phyloP scores from a whole-genome alignment of 176 grass and related monocot species.

The Metroxylon sagu region DNA sequence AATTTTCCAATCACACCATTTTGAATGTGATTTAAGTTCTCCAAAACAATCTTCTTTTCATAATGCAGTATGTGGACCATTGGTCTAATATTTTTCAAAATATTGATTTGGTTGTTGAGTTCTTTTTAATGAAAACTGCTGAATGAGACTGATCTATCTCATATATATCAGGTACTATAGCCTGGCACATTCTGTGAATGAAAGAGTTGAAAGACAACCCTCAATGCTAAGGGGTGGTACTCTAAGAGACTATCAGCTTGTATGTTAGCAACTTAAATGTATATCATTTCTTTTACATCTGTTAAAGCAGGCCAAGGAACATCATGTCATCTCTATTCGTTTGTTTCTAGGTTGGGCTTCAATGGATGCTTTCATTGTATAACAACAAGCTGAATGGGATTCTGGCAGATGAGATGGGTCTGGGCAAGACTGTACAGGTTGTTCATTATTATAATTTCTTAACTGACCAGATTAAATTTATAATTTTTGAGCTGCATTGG shows the following conservation, averaged over 20 bases:
- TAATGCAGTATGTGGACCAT: no score
- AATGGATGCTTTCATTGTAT: conserved; percentile 99
- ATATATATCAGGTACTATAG: conserved; percentile 73
- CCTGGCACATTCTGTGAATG: conserved; percentile 94
- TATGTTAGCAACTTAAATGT: conserved; percentile 21
- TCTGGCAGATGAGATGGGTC: conserved; percentile 99
- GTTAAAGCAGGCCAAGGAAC: no score
- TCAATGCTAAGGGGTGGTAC: conserved; percentile 83
- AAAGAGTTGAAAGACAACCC: conserved; percentile 78
- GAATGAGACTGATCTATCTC: background rate
- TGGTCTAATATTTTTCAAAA: no score
- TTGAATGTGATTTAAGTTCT: no score
- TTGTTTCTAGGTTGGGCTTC: conserved; percentile 72
- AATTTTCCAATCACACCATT: no score
- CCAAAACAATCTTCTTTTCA: no score
- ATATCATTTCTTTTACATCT: conserved; percentile 6
- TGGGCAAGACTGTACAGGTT: conserved; percentile 98
- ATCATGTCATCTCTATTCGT: conserved; percentile 4
- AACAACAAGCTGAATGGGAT: conserved; percentile 99
- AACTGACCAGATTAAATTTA: no score
- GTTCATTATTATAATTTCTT: conserved; percentile 5
- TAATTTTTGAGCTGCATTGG: no score
- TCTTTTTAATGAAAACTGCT: no score
- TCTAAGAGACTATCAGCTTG: conserved; percentile 97
- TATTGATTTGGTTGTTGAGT: no score